Conservation (phyloP, 2,329 filamentous ascomycete genomes). For the Apiospora koreana region DNA sequence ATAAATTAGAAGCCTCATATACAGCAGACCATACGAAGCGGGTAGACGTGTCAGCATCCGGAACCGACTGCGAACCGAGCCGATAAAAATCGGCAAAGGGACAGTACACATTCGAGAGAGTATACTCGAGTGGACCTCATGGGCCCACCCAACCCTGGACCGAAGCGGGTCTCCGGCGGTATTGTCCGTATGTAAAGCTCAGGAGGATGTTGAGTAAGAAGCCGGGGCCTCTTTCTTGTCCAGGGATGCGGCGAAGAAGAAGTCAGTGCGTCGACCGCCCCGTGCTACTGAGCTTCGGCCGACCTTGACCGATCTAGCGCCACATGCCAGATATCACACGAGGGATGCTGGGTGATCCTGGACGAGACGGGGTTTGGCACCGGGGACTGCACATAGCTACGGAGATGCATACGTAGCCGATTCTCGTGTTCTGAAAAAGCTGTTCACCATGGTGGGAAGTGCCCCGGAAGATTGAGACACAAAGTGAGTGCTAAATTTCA, state of each 20-base stretch:
- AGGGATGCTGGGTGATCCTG: not conserved
- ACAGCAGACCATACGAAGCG: not conserved
- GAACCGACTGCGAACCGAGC: not conserved
- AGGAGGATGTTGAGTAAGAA: not conserved
- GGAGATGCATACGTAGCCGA: not conserved
- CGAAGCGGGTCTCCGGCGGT: not conserved
- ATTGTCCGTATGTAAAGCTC: not conserved
- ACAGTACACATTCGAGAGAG: not conserved
- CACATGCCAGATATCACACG: not conserved
- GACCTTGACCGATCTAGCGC: not conserved
- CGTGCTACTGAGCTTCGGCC: not conserved
- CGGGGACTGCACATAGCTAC: not conserved
- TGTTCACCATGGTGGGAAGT: not conserved
- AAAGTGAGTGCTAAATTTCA: not conserved
- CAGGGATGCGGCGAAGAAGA: not conserved
- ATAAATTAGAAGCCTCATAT: not conserved
- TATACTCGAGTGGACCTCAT: constrained; percentile 11
- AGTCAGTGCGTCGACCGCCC: not conserved
- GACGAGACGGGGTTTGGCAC: not conserved
- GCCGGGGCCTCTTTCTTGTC: not conserved
- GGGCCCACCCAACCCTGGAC: not conserved
- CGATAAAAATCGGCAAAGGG: not conserved
- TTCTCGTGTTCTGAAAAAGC: not conserved
- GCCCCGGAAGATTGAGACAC: not conserved
- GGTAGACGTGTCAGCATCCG: not conserved